A percentile compares a stretch with the other conserved stretches of the same genome.
Conservation (phyloP, 2,329 filamentous ascomycete species). For the Botrytis aclada region DNA sequence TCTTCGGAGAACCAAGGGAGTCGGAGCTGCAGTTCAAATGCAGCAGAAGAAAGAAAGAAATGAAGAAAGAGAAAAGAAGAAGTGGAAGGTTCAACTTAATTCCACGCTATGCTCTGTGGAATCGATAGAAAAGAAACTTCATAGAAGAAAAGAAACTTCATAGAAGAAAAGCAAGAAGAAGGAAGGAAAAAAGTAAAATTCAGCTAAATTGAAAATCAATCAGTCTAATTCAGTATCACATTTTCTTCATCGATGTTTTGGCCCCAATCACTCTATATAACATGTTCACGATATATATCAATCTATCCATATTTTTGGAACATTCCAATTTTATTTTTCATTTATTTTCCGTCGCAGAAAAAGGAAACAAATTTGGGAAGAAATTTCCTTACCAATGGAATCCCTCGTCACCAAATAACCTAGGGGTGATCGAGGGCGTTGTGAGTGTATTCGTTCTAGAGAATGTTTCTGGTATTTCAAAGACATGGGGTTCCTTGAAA, state of each 20-base stretch:
- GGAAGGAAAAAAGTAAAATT: neutral
- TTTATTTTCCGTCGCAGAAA: slow-evolving; percentile 7
- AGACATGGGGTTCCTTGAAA: neutral
- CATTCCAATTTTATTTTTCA: slow-evolving; percentile 1
- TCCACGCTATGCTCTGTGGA: neutral
- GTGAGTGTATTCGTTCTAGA: neutral
- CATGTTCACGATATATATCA: neutral
- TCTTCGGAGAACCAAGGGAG: neutral
- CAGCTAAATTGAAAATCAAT: neutral
- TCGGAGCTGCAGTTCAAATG: neutral
- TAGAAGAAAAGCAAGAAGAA: neutral
- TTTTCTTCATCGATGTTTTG: neutral
- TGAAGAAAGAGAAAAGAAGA: neutral
- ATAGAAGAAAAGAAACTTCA: neutral
- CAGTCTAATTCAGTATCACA: neutral
- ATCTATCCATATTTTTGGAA: slow-evolving; percentile 6
- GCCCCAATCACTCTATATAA: neutral
- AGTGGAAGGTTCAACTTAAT: neutral
- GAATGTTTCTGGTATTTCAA: neutral
- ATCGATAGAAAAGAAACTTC: neutral
- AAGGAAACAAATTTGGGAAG: neutral
- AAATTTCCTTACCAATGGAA: neutral
- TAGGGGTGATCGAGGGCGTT: neutral
- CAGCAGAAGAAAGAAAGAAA: too few relatives aligned
- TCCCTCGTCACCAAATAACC: neutral